These are phyloP conservation scores for Mallotus japonicus DNA, from an alignment of 441 rosid species.

Conservation along the genomic window DNA sequence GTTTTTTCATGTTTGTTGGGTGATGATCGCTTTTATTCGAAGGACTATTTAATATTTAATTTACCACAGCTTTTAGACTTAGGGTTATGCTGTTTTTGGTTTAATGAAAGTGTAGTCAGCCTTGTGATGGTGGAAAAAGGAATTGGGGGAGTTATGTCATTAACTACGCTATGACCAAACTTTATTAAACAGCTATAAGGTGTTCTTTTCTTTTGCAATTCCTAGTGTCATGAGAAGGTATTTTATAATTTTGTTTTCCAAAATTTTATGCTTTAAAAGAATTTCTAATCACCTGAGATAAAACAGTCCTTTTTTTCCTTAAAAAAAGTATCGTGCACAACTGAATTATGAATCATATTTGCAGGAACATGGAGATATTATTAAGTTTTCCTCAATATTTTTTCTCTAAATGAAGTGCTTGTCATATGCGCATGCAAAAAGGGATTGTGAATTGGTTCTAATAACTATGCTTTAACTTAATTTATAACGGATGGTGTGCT, in stretches of 20 bases:
- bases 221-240: neutral
- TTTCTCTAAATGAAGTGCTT: no score
- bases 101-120: neutral
- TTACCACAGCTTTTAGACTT: neutral
- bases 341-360: neutral
- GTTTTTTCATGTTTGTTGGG: neutral
- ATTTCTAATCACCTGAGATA: neutral
- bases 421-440: no score
- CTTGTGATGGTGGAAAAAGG: neutral
- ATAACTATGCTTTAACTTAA: neutral
- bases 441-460: neutral
- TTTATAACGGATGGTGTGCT: neutral
- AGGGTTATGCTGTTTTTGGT: neutral
- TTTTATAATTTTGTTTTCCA: neutral
- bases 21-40: conserved; percentile 4
- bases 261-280: neutral
- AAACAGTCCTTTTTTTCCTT: no score
- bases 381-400: no score
- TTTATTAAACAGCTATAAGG: neutral
- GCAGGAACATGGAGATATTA: no score
- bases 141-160: neutral
- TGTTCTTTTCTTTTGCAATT: neutral
- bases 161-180: neutral
- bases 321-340: no score
- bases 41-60: neutral